These are phyloP conservation scores for Lepiota venenata DNA, from an alignment of 768 basidiomycete species.

Conservation along the genomic window DNA sequence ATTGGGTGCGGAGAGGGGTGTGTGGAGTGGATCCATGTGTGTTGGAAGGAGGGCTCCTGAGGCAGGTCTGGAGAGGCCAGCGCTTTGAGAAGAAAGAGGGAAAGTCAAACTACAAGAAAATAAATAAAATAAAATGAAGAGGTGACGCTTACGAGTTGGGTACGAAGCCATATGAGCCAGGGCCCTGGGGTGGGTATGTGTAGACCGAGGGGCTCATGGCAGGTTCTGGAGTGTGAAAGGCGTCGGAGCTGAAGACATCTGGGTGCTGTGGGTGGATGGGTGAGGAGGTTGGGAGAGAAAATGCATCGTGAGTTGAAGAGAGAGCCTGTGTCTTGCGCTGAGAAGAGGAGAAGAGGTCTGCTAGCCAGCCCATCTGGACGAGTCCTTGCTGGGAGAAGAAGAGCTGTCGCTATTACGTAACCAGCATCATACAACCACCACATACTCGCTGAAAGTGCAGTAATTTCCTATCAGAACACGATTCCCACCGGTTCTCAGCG, in stretches of 20 bases:
- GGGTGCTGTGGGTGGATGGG: slow-evolving; percentile 54
- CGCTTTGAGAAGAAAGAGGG: slow-evolving; percentile 21
- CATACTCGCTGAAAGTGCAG: too few relatives aligned
- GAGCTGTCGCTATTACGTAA: slow-evolving; percentile 10
- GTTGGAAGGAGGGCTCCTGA: slow-evolving; percentile 63
- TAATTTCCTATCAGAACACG: too few relatives aligned
- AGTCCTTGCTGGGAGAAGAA: not conserved
- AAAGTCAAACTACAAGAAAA: slow-evolving; percentile 7
- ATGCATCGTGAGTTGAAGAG: slow-evolving; percentile 82
- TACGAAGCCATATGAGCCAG: slow-evolving; percentile 55
- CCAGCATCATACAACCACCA: not conserved
- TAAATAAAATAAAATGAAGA: not conserved
- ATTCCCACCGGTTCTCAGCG: too few relatives aligned
- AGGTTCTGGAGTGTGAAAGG: slow-evolving; percentile 45
- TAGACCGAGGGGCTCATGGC: slow-evolving; percentile 47
- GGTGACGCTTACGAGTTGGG: slow-evolving; percentile 47
- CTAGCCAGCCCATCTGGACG: slow-evolving; percentile 66
- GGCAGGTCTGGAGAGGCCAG: slow-evolving; percentile 41
- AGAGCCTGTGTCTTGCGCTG: slow-evolving; percentile 64
- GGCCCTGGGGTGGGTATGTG: slow-evolving; percentile 75
- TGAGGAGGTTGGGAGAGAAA: slow-evolving; percentile 77
- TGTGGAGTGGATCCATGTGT: slow-evolving; percentile 52
- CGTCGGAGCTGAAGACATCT: slow-evolving; percentile 57
- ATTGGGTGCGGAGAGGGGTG: slow-evolving; percentile 36
- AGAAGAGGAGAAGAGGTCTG: slow-evolving; percentile 55